These are phyloP conservation scores for Pleurozium schreberi DNA, from an alignment of 225 moss, liverwort and hornwort species.

Conservation along the genomic window DNA sequence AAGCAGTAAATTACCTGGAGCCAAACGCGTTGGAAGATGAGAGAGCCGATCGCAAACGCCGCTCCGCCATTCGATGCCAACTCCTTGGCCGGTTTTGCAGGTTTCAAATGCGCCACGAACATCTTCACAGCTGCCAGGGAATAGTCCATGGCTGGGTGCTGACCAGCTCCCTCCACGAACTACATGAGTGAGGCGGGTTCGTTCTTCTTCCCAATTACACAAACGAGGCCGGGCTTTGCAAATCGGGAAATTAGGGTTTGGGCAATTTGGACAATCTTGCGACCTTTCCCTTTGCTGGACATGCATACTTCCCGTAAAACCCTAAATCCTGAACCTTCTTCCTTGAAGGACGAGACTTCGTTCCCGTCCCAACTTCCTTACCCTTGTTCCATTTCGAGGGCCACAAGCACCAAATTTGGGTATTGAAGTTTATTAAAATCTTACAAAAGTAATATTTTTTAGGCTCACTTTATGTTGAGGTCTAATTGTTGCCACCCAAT, in stretches of 20 bases:
- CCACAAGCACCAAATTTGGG: not conserved
- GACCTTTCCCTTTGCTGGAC: not conserved
- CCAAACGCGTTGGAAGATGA: slow-evolving; percentile 81
- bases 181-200: not conserved
- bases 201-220: not conserved
- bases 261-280: not conserved
- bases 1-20: slow-evolving; percentile 21
- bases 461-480: not conserved
- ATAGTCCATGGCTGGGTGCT: slow-evolving; percentile 24
- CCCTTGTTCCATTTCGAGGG: not conserved
- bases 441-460: not conserved
- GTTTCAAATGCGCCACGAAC: slow-evolving; percentile 30
- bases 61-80: slow-evolving; percentile 4
- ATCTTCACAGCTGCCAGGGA: slow-evolving; percentile 41
- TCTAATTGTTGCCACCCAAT: not conserved
- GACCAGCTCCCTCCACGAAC: not conserved
- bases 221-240: not conserved
- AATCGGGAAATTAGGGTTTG: not conserved
- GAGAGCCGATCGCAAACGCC: slow-evolving; percentile 28
- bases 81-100: slow-evolving; percentile 22
- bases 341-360: not conserved
- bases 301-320: not conserved
- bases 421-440: not conserved
- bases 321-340: not conserved
- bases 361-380: not conserved